phyloP scores from a whole-genome alignment of 2,329 filamentous ascomycete genomes.

The Scedosporium apiospermum region DNA sequence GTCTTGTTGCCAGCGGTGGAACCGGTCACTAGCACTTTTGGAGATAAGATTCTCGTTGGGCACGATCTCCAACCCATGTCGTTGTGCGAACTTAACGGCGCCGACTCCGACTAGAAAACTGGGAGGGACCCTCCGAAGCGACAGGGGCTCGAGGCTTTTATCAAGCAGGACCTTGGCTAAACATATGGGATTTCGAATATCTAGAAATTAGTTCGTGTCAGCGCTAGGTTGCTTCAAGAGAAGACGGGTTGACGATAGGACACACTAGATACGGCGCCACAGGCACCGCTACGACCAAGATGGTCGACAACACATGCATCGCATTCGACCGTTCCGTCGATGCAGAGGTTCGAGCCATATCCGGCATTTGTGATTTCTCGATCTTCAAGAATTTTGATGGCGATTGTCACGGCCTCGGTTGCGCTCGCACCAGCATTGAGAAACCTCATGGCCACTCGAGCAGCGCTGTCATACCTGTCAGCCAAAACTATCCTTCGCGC shows the following conservation, averaged over 20 bases:
- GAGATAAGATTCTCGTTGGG: conserved; percentile 73
- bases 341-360: conserved; percentile 87
- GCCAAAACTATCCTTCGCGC: background rate
- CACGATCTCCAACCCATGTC: conserved; percentile 66
- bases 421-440: conserved; percentile 71
- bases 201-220: conserved; percentile 31
- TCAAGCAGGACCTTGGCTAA: conserved; percentile 79
- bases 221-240: background rate
- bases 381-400: conserved; percentile 81
- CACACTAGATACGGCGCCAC: conserved; percentile 82
- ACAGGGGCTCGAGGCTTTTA: conserved; percentile 64
- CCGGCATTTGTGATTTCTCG: conserved; percentile 94
- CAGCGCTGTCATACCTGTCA: conserved; percentile 48
- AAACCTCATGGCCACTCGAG: conserved; percentile 72
- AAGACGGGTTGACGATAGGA: conserved; percentile 12
- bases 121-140: conserved; percentile 79
- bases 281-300: conserved; percentile 81
- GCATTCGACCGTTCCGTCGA: conserved; percentile 86
- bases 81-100: conserved; percentile 74
- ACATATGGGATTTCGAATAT: conserved; percentile 86
- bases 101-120: conserved; percentile 84
- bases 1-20: conserved; percentile 68
- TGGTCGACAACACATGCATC: conserved; percentile 93
- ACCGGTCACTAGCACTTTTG: conserved; percentile 67
- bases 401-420: conserved; percentile 81